A percentile compares a stretch with the other conserved stretches of the same genome.
These are phyloP conservation scores for Halenospora varia DNA, from an alignment of 495 filamentous ascomycete species.

Conservation along the genomic window DNA sequence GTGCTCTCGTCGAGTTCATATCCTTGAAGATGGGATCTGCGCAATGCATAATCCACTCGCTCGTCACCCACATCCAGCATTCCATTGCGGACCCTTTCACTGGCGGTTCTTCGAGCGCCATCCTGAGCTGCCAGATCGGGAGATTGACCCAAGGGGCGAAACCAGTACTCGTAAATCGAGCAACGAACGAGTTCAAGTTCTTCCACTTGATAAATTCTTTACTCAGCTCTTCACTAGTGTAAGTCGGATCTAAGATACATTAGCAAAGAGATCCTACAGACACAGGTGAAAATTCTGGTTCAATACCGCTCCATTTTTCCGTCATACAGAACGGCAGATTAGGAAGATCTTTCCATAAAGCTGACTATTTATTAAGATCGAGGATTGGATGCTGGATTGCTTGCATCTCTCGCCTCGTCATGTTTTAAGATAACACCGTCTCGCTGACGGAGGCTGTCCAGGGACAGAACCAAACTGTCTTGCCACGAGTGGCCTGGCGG, in stretches of 20 bases:
- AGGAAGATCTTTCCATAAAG: neutral
- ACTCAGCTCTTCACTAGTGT: slow-evolving; percentile 1
- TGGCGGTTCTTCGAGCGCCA: slow-evolving; percentile 5
- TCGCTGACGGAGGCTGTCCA: slow-evolving; percentile 1
- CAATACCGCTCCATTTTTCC: neutral
- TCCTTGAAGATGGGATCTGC: slow-evolving; percentile 5
- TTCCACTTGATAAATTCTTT: neutral
- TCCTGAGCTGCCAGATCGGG: slow-evolving; percentile 8
- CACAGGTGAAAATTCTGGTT: neutral
- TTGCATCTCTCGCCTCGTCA: neutral
- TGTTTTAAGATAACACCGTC: neutral
- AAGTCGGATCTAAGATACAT: neutral
- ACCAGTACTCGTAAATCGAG: slow-evolving; percentile 1
- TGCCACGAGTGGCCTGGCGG: slow-evolving; percentile 3
- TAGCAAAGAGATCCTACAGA: neutral
- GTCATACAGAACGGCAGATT: neutral
- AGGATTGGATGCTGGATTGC: neutral
- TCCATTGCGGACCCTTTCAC: slow-evolving; percentile 2
- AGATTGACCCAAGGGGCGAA: neutral
- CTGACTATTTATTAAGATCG: neutral
- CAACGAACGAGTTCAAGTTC: slow-evolving; percentile 7
- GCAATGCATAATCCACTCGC: slow-evolving; percentile 2
- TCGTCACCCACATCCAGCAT: slow-evolving; percentile 1
- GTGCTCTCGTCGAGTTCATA: slow-evolving; percentile 3
- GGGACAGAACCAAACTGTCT: neutral